Conservation (phyloP, 805 yeast genomes). For the Yarrowia alimentaria region DNA sequence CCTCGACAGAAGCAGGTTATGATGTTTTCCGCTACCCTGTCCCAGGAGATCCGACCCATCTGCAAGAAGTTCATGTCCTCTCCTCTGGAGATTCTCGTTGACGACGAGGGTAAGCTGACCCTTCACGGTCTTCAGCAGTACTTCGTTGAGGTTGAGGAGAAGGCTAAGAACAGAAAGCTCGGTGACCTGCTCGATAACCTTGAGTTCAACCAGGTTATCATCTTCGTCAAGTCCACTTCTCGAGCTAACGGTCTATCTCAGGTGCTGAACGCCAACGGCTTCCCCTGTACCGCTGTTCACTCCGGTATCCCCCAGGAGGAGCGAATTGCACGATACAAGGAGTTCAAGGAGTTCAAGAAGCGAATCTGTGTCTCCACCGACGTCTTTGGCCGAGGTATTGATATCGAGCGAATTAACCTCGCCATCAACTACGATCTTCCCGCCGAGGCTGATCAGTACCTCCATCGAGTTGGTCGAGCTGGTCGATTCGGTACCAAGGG, state of each 20-base stretch:
- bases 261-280: conserved; percentile 84
- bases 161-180: conserved; percentile 88
- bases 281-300: conserved; percentile 97
- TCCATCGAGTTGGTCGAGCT: conserved; percentile 99
- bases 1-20: conserved; percentile 98
- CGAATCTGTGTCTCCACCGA: conserved; percentile 98
- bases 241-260: conserved; percentile 92
- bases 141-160: conserved; percentile 83
- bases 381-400: conserved; percentile 99
- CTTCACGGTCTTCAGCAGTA: conserved; percentile 98
- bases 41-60: conserved; percentile 91
- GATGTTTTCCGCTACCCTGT: conserved; percentile 98
- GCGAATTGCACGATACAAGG: conserved; percentile 94
- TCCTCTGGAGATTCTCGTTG: conserved; percentile 95
- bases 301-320: conserved; percentile 95
- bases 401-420: conserved; percentile 95
- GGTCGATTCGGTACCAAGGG: conserved; percentile 99
- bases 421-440: conserved; percentile 98
- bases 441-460: conserved; percentile 92
- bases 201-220: conserved; percentile 97
- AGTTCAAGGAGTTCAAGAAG: conserved; percentile 96
- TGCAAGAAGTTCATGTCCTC: conserved; percentile 98
- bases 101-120: conserved; percentile 95
- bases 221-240: conserved; percentile 85
- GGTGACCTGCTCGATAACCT: conserved; percentile 89